Base-by-base conservation (phyloP, 1,139 yeast species). In the Pichia sp. region DNA sequence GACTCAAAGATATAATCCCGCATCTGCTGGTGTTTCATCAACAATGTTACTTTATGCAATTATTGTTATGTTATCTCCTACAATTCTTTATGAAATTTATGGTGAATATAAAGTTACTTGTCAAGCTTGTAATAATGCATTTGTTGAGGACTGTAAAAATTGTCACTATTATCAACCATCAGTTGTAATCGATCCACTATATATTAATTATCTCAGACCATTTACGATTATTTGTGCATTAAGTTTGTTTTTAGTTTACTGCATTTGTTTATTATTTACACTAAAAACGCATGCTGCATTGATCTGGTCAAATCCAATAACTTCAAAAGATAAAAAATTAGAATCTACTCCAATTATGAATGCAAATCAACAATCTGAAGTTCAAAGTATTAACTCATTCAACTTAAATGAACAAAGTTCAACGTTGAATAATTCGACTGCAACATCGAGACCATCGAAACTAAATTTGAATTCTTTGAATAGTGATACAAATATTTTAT, bases 1-100 rank as follows among this genome's bases (percentile, higher is more conserved):
- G 62, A 92, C 98, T 0, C 98, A 92, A 65, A 70, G 97, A 50
- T 92, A 92, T 64, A 92, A 92, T 62, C 98, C 98, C 0, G 81
- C 92, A 42, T 85, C 95, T 50, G 98, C 98, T 0, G 97, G 98
- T 52, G 98, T 92, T 1, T 86, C 96, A 5, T 88, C 97, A 0
- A 94, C 98, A 1, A 88, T 92, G 96, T 72, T 92, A 47, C 72
- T 92, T 47, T 92, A 84, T 70, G 95, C 97, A 1, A 80, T 88
- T 71, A 79, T 89, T 46, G 94, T 87, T 1, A 90, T 92, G 81
- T 83, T 92, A 70, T 88, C 96, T 0, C 99, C 99, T 2, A 87
- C 97, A 0, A 74, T 89, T 39, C 81, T 94, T 58, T 87, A 88
- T 64, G 94, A 88, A 63, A 83, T 92, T 38, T 90, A 88, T 65